Evolutionary conservation across 495 filamentous ascomycete species (phyloP).

Genomic region (Xylaria cubensis): DNA sequence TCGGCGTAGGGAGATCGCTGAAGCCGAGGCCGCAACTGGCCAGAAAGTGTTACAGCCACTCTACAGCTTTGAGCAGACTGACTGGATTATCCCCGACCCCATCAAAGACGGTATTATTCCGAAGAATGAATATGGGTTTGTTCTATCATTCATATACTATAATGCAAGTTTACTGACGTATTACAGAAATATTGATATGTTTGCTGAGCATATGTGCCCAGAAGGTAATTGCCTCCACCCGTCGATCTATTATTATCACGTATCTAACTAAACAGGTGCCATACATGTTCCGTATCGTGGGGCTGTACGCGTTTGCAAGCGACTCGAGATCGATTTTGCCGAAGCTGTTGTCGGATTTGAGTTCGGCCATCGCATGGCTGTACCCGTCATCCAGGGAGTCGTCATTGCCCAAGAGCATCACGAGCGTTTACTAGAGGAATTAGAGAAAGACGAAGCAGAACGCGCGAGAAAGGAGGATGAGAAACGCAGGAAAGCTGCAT

Average conservation of each 20-base stretch:
- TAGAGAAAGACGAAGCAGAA: slow-evolving; percentile 82
- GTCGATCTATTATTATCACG: background rate
- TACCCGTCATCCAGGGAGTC: slow-evolving; percentile 89
- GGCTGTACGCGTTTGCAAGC: slow-evolving; percentile 78
- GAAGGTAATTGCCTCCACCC: slow-evolving; percentile 49
- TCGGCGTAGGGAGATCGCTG: slow-evolving; percentile 88
- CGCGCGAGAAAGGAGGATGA: slow-evolving; percentile 77
- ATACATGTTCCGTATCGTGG: slow-evolving; percentile 82
- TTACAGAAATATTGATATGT: slow-evolving; percentile 85
- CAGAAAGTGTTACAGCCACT: slow-evolving; percentile 86
- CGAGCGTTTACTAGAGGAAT: slow-evolving; percentile 76
- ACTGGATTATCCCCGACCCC: slow-evolving; percentile 90
- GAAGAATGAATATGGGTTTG: slow-evolving; percentile 83
- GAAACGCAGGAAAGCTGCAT: slow-evolving; percentile 75
- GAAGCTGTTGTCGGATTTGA: slow-evolving; percentile 98
- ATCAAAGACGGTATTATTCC: slow-evolving; percentile 85
- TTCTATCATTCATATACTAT: background rate
- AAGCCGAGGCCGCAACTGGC: slow-evolving; percentile 76
- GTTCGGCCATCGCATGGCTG: slow-evolving; percentile 90
- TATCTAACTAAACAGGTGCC: slow-evolving; percentile 53
- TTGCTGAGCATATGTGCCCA: slow-evolving; percentile 91
- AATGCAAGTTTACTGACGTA: slow-evolving; percentile 23
- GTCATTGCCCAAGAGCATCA: slow-evolving; percentile 84
- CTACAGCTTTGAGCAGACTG: slow-evolving; percentile 85
- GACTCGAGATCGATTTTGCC: slow-evolving; percentile 85